A percentile compares a stretch with the other conserved stretches of the same genome.
Evolutionary conservation across 2,329 filamentous ascomycete genomes (phyloP).

Genomic region (Calonectria pseudoturangicola): DNA sequence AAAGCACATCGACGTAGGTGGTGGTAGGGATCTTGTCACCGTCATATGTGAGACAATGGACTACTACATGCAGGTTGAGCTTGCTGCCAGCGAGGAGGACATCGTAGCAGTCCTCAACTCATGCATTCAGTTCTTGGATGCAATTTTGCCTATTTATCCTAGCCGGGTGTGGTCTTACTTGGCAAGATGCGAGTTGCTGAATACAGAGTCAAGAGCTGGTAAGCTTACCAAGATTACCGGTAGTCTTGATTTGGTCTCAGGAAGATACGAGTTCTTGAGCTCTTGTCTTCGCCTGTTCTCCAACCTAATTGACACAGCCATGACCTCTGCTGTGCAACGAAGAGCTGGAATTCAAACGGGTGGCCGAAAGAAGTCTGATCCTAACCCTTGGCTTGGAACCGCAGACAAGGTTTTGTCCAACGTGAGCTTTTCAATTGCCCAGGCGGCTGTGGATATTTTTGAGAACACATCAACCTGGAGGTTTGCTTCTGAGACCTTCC

Average conservation of each 20-base stretch:
- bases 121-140: slow-evolving; percentile 87
- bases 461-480: slow-evolving; percentile 92
- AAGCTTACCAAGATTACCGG: slow-evolving; percentile 86
- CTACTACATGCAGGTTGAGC: slow-evolving; percentile 75
- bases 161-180: slow-evolving; percentile 94
- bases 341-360: slow-evolving; percentile 72
- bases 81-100: slow-evolving; percentile 74
- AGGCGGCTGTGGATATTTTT: slow-evolving; percentile 86
- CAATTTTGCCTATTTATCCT: slow-evolving; percentile 83
- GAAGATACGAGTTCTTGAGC: slow-evolving; percentile 85
- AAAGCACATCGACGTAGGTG: slow-evolving; percentile 69
- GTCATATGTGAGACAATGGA: slow-evolving; percentile 92
- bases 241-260: slow-evolving; percentile 85
- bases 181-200: slow-evolving; percentile 86
- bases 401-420: slow-evolving; percentile 86
- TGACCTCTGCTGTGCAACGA: slow-evolving; percentile 80
- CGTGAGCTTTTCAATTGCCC: slow-evolving; percentile 82
- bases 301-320: slow-evolving; percentile 84
- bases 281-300: slow-evolving; percentile 85
- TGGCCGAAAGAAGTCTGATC: slow-evolving; percentile 65
- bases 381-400: slow-evolving; percentile 80
- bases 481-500: slow-evolving; percentile 81
- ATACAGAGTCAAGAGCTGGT: slow-evolving; percentile 84
- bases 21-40: slow-evolving; percentile 84
- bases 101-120: slow-evolving; percentile 80